Conservation (phyloP, 208 protist species). For the Acanthamoeba culbertsoni region DNA sequence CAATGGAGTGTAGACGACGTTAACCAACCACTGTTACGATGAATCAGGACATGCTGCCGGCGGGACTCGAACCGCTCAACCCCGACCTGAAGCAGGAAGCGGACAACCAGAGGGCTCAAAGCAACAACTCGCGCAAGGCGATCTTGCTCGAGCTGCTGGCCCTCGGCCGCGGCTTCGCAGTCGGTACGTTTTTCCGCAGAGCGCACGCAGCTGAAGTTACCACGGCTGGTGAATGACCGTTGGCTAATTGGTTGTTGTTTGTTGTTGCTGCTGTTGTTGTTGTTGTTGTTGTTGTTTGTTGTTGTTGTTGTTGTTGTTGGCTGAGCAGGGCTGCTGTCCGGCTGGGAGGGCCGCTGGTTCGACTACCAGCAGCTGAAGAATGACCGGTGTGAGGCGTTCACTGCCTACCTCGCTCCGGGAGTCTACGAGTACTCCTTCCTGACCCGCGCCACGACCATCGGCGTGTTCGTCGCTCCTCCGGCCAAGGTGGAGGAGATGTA, state of each 20-base stretch:
- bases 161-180: constrained; percentile 15
- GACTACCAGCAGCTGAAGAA: constrained; percentile 31
- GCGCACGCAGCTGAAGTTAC: too few relatives aligned
- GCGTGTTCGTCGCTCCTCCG: constrained; percentile 14
- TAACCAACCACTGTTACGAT: background rate
- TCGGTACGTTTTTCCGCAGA: background rate
- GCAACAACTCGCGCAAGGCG: background rate
- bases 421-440: constrained; percentile 35
- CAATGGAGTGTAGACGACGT: background rate
- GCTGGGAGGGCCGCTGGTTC: constrained; percentile 47
- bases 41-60: background rate
- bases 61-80: constrained; percentile 38
- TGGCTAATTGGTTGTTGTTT: too few relatives aligned
- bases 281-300: background rate
- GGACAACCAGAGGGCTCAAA: background rate
- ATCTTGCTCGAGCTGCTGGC: background rate
- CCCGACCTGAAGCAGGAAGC: background rate
- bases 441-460: background rate
- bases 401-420: background rate
- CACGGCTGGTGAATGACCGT: too few relatives aligned
- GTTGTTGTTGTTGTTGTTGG: background rate
- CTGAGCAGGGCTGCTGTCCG: background rate
- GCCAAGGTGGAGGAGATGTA: constrained; percentile 54
- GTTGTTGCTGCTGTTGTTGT: too few relatives aligned
- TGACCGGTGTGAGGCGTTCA: constrained; percentile 6